Evolutionary conservation across 1,284 basidiomycete species (phyloP), one percentile per base, ranked within the genome.

Genomic region (Serendipita sp.): DNA sequence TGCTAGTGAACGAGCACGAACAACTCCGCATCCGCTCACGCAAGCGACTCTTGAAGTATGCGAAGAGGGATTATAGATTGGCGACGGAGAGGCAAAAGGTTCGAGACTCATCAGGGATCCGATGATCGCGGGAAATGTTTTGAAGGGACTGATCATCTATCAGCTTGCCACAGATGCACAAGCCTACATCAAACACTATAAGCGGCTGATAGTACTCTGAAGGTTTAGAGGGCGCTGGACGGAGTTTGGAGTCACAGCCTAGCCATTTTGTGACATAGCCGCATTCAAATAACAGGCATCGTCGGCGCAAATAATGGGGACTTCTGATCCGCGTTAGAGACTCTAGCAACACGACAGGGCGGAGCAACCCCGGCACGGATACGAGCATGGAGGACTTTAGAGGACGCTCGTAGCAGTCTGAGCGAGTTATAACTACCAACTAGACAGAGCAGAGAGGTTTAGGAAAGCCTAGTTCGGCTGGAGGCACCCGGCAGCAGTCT

Each of bases 311-410:
- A 58, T 34, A 58, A 58, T 58, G 53, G 53, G 53, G 53, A 29
- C 22, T 58, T 58, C 53, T 58, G 53, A 58, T 58, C 53, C 53
- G 53, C 53, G 53, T 58, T 58, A 29, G 53, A 58, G 53, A 29
- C 17, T 22, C n/a, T 22, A 17, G 45, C 45, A 49, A 49, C 45
- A 29, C 38, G 45, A 49, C 45, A 49, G 45, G 29, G 17, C 17
- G 45, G 29, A 29, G 45, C 29, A 22, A 29, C 45, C 45, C 29
- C 45, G 45, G 29, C 45, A 29, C 45, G 45, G 45, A 49, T 8
- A n/a, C n/a, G 17, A n/a, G n/a, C 45, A 5, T 49, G n/a, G n/a
- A 29, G 29, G 45, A 8, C 45, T n/a, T 8, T 49, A 5, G 8
- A 22, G 45, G n/a, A 5, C 45, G n/a, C n/a, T 29, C n/a, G 5